Base-by-base conservation (phyloP, 352 stramenopile species). In the Plasmopara viticola region DNA sequence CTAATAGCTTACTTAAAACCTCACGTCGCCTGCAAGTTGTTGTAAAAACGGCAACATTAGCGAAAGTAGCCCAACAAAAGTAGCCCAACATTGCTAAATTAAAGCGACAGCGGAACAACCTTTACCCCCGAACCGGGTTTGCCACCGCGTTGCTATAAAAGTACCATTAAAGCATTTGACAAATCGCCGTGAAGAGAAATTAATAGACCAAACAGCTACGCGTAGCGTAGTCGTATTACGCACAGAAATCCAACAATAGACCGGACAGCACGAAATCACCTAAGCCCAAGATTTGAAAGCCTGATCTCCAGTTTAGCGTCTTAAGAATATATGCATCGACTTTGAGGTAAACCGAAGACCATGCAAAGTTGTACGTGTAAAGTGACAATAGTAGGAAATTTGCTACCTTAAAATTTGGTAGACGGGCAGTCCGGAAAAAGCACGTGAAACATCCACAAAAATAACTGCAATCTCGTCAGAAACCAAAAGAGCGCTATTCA, bases 361-460 rank as follows among this genome's bases (percentile, higher is more conserved):
- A 98, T 97, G 64, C 97, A 98, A 98, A 87, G 66, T 98, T 92
- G 67, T 98, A 98, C 57, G 94, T 79, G 70, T 98, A 98, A 15
- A 95, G 90, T 28, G 97, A 74, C 44, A 92, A 81, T 53, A 98
- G 78, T 34, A 98, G 66, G 18, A 96, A 74, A 0, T 81, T 78
- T 13, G 90, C 94, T 18, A 98, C 90, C 68, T 91, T 88, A 56
- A 98, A 78, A 52, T 85, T 94, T 44, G 94, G 93, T 38, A 98
- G 68, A 38, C 94, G 91, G 48, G 97, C 91, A 20, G 90, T 87
- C 18, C 76, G 70, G 31, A 98, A 66, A 53, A 25, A 98, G 98
- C 10, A 97, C 87, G 58, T 98, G 94, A 14, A 96, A 73, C 14
- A 97, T 59, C 91, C 92, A 98, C 34, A 74, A 78, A 62, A 87